Evolutionary conservation across 345 rosid species (phyloP), one percentile per base, ranked within the genome.

Genomic region (Bruguiera gymnorhiza): DNA sequence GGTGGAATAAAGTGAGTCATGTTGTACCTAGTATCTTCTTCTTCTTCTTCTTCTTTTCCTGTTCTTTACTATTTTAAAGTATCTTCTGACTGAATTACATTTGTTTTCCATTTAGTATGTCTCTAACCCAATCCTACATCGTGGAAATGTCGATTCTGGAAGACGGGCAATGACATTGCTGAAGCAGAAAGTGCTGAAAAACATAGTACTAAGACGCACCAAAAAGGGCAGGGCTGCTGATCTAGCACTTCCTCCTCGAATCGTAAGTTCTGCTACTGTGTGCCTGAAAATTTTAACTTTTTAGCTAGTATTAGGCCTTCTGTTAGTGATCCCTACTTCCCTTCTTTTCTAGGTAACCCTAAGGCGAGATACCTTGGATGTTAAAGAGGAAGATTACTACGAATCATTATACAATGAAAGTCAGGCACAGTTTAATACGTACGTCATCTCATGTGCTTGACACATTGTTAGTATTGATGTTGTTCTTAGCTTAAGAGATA

Each of bases 241-340:
- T 85, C 99, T 95, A 66, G 97, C 97, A 26, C 96, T 95, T 83
- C 97, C 99, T 76, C 96, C 99, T 4, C 86, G 96, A 81, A 84
- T 88, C 58, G 97, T 95, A 82, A 78, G 87, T 76, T 58, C 20
- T 63, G 66, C 70, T 51, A 36, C 30, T 57, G 8, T 71, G 53
- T 26, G 60, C 46, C 72, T 73, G 21, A 70, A 43, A 68, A 23
- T 60, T 37, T 62, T 21, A 5, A 36, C 66, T 63, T 37, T 48
- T 52, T 67, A 39, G 60, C 57, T 57, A 27, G 62, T 53, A 50
- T 30, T 58, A 56, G 56, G 36, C 53, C 63, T 72, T 46, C 63
- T 55, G 60, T 58, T 55, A 20, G 50, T 36, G 54, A 19, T 59
- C 53, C 55, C 32, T 74, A 60, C 27, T 13, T 52, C 23, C 62